Base-by-base conservation (phyloP, 306 rosid species). In the Pyrus communis region DNA sequence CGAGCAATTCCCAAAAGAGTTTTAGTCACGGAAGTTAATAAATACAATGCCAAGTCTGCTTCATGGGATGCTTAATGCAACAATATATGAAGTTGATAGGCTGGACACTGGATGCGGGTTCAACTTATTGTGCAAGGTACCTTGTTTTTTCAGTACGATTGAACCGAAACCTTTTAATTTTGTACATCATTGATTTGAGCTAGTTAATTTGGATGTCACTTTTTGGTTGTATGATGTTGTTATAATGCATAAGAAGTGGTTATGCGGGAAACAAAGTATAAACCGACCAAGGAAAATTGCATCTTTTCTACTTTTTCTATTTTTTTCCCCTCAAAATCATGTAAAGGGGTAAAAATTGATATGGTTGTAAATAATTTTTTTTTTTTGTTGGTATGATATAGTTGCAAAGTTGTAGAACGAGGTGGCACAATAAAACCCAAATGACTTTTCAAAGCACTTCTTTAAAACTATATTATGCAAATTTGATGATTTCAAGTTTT, bases 41-140 rank as follows among this genome's bases (percentile, higher is more conserved):
- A 46, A 25, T 58, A 82, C n/a, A 69, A 88, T 89, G 96, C 84
- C 75, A 51, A 82, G 69, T 4, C 76, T 90, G 85, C 86, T 95
- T 27, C 96, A 94, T 6, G 96, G 95, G 77, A 87, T 73, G 71
- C 96, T 92, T 80, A 30, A 17, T 1, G 92, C 87, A 3, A 70
- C 86, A 17, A 86, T 94, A 64, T n/a, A 1, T 75, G 88, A 82
- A 46, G 77, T 89, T 66, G 92, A 90, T 70, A 88, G 66, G 69
- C 75, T 86, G 21, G 76, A 77, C 46, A 67, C 71, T 57, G 91
- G 89, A 35, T 83, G 72, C 46, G 78, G 82, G 68, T 78, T 85
- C 46, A 28, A 45, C 59, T 71, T 85, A 67, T 62, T 79, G 69
- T 75, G 42, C 28, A 83, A 85, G 91, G 97, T 90, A 79, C 19